Conservation (phyloP, 305 asterid genomes). For the Fraxinus xanthoxyloides region DNA sequence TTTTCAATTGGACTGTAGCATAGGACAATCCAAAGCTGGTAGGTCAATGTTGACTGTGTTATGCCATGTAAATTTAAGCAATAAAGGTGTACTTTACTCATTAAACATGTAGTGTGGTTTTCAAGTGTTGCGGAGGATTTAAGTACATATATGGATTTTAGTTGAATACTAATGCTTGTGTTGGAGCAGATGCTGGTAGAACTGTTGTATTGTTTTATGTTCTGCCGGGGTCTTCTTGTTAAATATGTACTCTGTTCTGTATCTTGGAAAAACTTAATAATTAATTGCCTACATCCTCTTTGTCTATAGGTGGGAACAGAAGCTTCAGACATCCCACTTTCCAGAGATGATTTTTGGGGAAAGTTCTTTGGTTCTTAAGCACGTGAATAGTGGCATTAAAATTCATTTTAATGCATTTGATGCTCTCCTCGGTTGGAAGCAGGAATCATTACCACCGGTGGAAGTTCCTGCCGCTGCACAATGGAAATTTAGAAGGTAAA, state of each 20-base stretch:
- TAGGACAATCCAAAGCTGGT: neutral
- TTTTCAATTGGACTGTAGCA: neutral
- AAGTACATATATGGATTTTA: neutral
- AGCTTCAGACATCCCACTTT: conserved; percentile 77
- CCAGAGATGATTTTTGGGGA: conserved; percentile 98
- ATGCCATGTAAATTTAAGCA: neutral
- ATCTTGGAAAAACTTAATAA: neutral
- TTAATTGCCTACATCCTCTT: conserved; percentile 6
- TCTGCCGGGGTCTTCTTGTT: conserved; percentile 2
- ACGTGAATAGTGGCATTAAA: conserved; percentile 59
- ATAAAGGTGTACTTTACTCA: neutral
- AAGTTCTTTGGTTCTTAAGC: conserved; percentile 70
- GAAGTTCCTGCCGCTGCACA: conserved; percentile 96
- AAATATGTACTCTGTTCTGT: conserved; percentile 1
- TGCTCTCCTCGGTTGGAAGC: conserved; percentile 92
- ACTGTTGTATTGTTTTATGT: conserved; percentile 6
- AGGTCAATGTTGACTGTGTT: neutral
- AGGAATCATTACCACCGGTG: conserved; percentile 85
- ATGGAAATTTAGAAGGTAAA: conserved; percentile 86
- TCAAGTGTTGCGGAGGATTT: neutral
- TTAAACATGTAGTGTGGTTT: neutral
- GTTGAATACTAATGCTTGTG: neutral
- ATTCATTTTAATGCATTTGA: conserved; percentile 82
- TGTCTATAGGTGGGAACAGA: conserved; percentile 87
- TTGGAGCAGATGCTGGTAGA: conserved; percentile 2